A percentile compares a stretch with the other conserved stretches of the same genome.
Conservation (phyloP, 2,329 filamentous ascomycete species). For the Verticillium nonalfalfae region DNA sequence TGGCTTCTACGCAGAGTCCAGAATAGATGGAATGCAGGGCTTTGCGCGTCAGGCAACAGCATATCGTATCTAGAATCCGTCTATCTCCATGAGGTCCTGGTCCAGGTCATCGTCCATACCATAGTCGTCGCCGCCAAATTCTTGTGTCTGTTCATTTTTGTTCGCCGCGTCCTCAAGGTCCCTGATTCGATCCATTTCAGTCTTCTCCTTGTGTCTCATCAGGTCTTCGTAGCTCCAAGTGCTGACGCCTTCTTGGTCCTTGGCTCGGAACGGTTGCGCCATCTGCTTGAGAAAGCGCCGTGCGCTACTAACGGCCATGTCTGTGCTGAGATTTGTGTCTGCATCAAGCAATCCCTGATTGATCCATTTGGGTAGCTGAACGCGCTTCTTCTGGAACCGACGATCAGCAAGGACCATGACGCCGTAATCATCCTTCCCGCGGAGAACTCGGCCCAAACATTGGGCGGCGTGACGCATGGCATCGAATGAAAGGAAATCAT, state of each 20-base stretch:
- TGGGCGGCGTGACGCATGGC: slow-evolving; percentile 99
- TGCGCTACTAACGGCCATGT: slow-evolving; percentile 86
- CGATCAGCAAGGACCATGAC: slow-evolving; percentile 97
- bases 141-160: slow-evolving; percentile 18
- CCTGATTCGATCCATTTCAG: slow-evolving; percentile 61
- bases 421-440: slow-evolving; percentile 98
- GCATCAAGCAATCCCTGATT: slow-evolving; percentile 78
- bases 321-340: slow-evolving; percentile 85
- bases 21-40: too few relatives aligned
- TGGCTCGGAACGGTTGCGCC: slow-evolving; percentile 80
- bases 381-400: slow-evolving; percentile 85
- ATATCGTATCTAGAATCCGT: slow-evolving; percentile 15
- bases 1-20: too few relatives aligned
- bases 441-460: slow-evolving; percentile 86
- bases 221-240: slow-evolving; percentile 84
- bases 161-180: slow-evolving; percentile 44
- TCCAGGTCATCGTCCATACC: slow-evolving; percentile 46
- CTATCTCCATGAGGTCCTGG: slow-evolving; percentile 49
- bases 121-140: slow-evolving; percentile 32
- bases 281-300: slow-evolving; percentile 87
- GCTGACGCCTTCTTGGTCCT: slow-evolving; percentile 85
- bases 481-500: slow-evolving; percentile 97
- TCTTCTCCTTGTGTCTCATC: slow-evolving; percentile 68
- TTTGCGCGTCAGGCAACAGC: too few relatives aligned
- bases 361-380: slow-evolving; percentile 95